phyloP scores from a whole-genome alignment of 1,284 basidiomycete species.

The Thelephora terrestris region DNA sequence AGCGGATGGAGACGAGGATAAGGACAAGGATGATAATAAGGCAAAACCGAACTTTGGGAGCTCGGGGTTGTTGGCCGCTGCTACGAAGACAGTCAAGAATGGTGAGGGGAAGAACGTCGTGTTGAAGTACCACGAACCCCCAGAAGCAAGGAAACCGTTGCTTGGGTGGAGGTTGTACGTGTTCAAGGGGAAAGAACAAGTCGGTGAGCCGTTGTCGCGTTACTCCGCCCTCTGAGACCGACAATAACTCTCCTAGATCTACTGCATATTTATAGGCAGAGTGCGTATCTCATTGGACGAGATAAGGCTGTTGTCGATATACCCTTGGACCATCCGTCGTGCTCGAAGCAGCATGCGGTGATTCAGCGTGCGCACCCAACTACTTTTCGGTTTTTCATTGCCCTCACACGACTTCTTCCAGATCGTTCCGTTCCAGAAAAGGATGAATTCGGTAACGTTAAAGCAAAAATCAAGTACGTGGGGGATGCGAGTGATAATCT shows the following conservation, averaged over 20 bases:
- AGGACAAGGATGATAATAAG: slow-evolving; percentile 67
- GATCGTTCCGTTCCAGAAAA: slow-evolving; percentile 78
- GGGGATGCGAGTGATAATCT: not conserved
- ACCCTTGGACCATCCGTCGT: slow-evolving; percentile 88
- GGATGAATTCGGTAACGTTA: slow-evolving; percentile 81
- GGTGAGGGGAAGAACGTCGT: slow-evolving; percentile 74
- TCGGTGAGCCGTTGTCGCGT: slow-evolving; percentile 48
- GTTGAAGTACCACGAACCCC: slow-evolving; percentile 97
- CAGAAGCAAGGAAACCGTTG: slow-evolving; percentile 89
- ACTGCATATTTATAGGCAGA: slow-evolving; percentile 86
- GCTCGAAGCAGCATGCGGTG: slow-evolving; percentile 97
- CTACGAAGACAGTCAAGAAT: slow-evolving; percentile 79
- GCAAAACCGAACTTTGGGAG: slow-evolving; percentile 80
- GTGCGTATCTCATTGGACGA: slow-evolving; percentile 88
- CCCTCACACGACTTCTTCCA: slow-evolving; percentile 19
- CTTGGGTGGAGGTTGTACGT: slow-evolving; percentile 93
- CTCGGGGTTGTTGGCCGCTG: slow-evolving; percentile 90
- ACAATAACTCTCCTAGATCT: slow-evolving; percentile 45
- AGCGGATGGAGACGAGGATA: slow-evolving; percentile 29
- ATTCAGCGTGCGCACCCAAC: slow-evolving; percentile 66
- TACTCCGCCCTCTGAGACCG: not conserved
- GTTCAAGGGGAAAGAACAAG: slow-evolving; percentile 90
- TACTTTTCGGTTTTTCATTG: not conserved
- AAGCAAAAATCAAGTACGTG: slow-evolving; percentile 70
- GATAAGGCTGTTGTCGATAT: slow-evolving; percentile 88